Evolutionary conservation across 208 protist genomes (phyloP).

Genomic region (Angomonas deanei): DNA sequence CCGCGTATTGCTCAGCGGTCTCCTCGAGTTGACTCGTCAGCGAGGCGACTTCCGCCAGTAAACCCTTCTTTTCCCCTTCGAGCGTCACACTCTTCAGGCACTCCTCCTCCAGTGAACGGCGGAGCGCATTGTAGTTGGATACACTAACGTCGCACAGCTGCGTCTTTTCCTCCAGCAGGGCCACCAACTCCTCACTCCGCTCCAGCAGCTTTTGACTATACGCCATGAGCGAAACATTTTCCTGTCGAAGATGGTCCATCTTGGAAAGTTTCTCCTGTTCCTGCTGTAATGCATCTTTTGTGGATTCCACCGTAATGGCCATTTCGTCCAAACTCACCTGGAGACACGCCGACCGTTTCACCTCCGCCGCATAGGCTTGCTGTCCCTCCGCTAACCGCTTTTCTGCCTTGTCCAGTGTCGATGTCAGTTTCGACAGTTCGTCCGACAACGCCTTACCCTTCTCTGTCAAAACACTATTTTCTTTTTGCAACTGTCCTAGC

Average conservation of each 20-base stretch:
- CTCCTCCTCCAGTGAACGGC: not conserved
- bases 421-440: too few relatives aligned
- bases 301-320: too few relatives aligned
- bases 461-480: too few relatives aligned
- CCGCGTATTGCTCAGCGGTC: not conserved
- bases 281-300: too few relatives aligned
- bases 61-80: not conserved
- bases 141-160: not conserved
- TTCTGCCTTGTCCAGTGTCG: too few relatives aligned
- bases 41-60: not conserved
- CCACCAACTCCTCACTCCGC: not conserved
- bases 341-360: not conserved
- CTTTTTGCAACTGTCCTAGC: not conserved
- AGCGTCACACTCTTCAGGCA: not conserved
- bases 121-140: not conserved
- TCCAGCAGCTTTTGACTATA: not conserved
- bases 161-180: not conserved
- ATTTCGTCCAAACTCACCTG: too few relatives aligned
- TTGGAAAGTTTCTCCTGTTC: too few relatives aligned
- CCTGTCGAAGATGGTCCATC: too few relatives aligned
- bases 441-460: too few relatives aligned
- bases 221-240: not conserved
- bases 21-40: not conserved
- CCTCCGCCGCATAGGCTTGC: not conserved
- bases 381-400: too few relatives aligned